Base-by-base conservation (phyloP, 2,329 filamentous ascomycete genomes). In the Thelonectria discophora region DNA sequence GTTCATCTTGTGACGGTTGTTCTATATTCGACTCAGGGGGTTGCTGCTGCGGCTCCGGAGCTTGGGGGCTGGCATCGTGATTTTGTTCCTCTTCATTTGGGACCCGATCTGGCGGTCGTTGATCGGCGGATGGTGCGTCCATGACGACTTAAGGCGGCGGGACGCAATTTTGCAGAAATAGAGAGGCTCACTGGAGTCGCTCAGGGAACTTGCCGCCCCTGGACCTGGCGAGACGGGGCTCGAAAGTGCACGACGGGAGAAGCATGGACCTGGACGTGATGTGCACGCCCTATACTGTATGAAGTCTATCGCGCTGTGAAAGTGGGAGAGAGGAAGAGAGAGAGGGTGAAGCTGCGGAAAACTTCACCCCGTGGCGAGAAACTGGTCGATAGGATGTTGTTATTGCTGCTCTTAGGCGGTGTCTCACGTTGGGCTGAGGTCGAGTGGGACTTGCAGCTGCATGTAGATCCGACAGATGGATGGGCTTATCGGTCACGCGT, bases 381-480 rank as follows among this genome's bases (percentile, higher is more conserved):
- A 20, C 8, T 20, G 39, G 39, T 42, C 39, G 17, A 20, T 42
- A 10, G 17, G 39, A 18, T 17, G n/a, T 52, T 51, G 47, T 58
- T 52, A 39, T 51, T 60, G 30, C 46, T 55, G 45, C 39, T 43
- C 18, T 43, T 46, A 46, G 52, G 58, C 58, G 58, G 58, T 60
- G 53, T 56, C 58, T 55, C 24, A 37, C 55, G 52, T 60, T 60
- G 52, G 58, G 58, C 58, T 55, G 52, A 55, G 57, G 52, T 56
- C 48, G 58, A 48, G 58, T 60, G 58, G 58, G 58, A 60, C 52
- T 39, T 39, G 8, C 46, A 30, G 21, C 53, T 48, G 53, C 45
- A 47, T 46, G 57, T 32, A 43, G 39, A 60, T 55, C 45, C 34
- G 30, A 46, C 43, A 42, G 21, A 30, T 32, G 13, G 21, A 30